A percentile compares a stretch with the other conserved stretches of the same genome.
Conservation (phyloP, 129 eudicot species). For the Logfia minima region DNA sequence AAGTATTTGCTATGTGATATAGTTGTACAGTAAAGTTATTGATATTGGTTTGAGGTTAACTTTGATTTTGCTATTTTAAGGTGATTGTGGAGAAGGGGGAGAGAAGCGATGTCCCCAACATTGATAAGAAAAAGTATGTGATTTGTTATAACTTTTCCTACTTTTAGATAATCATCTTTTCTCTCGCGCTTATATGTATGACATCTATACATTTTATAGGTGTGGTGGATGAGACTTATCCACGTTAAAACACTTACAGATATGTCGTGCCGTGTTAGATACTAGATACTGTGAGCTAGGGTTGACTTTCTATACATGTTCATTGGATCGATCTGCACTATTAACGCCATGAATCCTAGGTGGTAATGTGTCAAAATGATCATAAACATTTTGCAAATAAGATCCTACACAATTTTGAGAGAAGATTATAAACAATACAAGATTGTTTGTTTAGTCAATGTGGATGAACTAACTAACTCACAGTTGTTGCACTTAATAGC, state of each 20-base stretch:
- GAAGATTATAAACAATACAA: too few species aligned
- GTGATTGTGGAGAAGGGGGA: slow-evolving; percentile 64
- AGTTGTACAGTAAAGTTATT: not conserved
- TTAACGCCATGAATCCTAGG: not conserved
- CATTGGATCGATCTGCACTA: not conserved
- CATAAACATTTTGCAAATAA: too few species aligned
- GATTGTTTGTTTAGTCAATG: not conserved
- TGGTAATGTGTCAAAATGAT: not conserved
- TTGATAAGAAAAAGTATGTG: slow-evolving; percentile 53
- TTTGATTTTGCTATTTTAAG: slow-evolving; percentile 20
- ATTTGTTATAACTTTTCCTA: not conserved
- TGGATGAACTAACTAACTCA: not conserved
- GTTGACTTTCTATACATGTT: not conserved
- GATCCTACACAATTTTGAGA: not conserved
- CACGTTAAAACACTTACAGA: not conserved
- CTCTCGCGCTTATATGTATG: too few species aligned
- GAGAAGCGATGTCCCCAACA: slow-evolving; percentile 52
- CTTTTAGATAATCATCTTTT: not conserved
- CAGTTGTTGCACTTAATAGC: too few species aligned
- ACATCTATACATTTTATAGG: too few species aligned
- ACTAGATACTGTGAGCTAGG: not conserved
- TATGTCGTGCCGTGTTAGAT: not conserved
- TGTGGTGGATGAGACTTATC: not conserved
- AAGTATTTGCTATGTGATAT: slow-evolving; percentile 9
- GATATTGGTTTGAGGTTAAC: not conserved